Percentiles rank a stretch among this genome's conserved stretches.
Conservation (phyloP, 148 eudicot genomes). For the Beta vulgaris region DNA sequence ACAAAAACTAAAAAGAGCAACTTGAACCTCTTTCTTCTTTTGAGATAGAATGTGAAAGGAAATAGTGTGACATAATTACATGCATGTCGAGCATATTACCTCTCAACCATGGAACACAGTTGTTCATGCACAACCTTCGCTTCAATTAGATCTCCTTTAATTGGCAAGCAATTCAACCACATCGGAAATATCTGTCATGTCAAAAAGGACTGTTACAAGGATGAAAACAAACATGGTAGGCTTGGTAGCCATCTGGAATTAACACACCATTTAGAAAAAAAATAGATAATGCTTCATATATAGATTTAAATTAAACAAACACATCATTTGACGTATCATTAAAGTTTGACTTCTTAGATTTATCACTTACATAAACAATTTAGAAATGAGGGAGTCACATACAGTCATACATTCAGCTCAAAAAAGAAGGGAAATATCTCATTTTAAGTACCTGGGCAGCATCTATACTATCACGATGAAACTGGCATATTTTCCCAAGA, state of each 20-base stretch:
- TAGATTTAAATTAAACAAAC: no score
- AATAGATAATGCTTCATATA: no score
- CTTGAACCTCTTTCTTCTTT: no score
- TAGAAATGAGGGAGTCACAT: background rate
- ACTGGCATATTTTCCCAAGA: constrained; percentile 45
- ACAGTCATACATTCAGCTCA: background rate
- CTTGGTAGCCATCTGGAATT: no score
- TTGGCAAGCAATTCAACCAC: constrained; percentile 46
- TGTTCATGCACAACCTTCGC: constrained; percentile 53
- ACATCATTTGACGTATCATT: no score
- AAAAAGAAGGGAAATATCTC: background rate
- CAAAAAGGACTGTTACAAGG: background rate
- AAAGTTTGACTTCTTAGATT: no score
- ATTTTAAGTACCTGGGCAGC: constrained; percentile 35
- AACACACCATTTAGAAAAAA: no score
- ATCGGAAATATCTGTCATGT: constrained; percentile 37
- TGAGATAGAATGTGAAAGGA: background rate
- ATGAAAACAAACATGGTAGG: background rate
- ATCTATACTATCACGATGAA: constrained; percentile 43
- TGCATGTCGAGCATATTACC: constrained; percentile 21
- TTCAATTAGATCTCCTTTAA: constrained; percentile 42
- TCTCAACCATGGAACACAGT: constrained; percentile 46
- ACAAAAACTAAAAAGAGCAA: background rate
- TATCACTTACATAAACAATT: background rate
- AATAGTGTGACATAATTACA: background rate